Evolutionary conservation across 2,329 filamentous ascomycete genomes (phyloP).

Genomic region (Myriangium duriaei): DNA sequence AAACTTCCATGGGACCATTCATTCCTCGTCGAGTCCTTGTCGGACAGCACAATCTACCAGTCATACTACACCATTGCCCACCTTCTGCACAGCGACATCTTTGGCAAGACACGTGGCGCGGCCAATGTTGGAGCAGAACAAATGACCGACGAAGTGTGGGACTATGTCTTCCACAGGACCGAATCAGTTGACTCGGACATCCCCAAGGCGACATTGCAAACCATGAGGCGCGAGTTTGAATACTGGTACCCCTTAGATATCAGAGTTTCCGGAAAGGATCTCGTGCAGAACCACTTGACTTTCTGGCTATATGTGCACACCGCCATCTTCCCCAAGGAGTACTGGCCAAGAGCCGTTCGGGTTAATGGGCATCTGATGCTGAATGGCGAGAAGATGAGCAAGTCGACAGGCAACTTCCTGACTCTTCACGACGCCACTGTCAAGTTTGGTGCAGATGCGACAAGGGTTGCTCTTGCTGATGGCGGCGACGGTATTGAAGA

Average conservation of each 20-base stretch:
- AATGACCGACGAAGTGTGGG: constrained; percentile 92
- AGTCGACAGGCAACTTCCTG: constrained; percentile 94
- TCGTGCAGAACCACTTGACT: constrained; percentile 88
- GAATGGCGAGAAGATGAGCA: constrained; percentile 98
- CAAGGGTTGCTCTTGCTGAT: constrained; percentile 82
- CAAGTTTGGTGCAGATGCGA: constrained; percentile 92
- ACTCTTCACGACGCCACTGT: constrained; percentile 73
- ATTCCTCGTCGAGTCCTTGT: constrained; percentile 85
- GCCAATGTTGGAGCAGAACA: constrained; percentile 65
- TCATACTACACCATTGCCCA: constrained; percentile 51
- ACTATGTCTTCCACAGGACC: constrained; percentile 77
- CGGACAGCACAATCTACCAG: constrained; percentile 88
- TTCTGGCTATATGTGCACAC: constrained; percentile 93
- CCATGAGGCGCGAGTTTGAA: constrained; percentile 82
- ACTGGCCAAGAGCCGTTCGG: constrained; percentile 77
- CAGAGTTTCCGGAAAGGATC: constrained; percentile 78
- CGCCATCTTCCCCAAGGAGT: constrained; percentile 74
- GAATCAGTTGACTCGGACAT: constrained; percentile 63
- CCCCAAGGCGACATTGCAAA: constrained; percentile 57
- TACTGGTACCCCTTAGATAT: constrained; percentile 96
- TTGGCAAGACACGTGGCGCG: constrained; percentile 58
- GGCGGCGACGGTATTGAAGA: constrained; percentile 89
- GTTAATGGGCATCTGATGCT: constrained; percentile 88
- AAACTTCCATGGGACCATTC: constrained; percentile 87
- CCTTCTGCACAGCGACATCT: constrained; percentile 65